Evolutionary conservation across 768 basidiomycete species (phyloP).

Genomic region (Rhizopogon sp.): DNA sequence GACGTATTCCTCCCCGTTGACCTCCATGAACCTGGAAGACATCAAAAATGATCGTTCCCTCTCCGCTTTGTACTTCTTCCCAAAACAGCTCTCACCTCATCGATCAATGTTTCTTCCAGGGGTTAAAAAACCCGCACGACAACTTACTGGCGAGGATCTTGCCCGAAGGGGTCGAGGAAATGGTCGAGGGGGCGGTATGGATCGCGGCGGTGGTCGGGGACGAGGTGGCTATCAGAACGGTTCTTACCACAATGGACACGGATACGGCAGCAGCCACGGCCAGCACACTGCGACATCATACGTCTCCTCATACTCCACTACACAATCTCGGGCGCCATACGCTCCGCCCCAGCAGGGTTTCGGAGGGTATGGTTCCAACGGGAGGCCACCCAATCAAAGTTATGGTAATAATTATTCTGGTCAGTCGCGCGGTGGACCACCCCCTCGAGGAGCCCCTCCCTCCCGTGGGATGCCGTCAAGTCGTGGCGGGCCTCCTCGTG

Average conservation of each 20-base stretch:
- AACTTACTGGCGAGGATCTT: constrained; percentile 67
- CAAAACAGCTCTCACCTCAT: constrained; percentile 81
- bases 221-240: constrained; percentile 24
- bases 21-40: constrained; percentile 58
- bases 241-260: constrained; percentile 12
- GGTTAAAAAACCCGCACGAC: constrained; percentile 49
- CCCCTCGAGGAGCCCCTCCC: constrained; percentile 4
- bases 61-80: constrained; percentile 86
- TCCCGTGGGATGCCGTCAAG: not conserved
- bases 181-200: constrained; percentile 38
- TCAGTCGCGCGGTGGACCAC: constrained; percentile 18
- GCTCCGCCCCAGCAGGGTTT: constrained; percentile 20
- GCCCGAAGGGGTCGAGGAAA: constrained; percentile 47
- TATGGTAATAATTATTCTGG: constrained; percentile 29
- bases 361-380: constrained; percentile 28
- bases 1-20: constrained; percentile 77
- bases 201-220: constrained; percentile 31
- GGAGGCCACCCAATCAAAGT: constrained; percentile 21
- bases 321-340: constrained; percentile 11
- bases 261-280: constrained; percentile 13
- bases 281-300: constrained; percentile 8
- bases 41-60: constrained; percentile 84
- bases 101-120: constrained; percentile 79
- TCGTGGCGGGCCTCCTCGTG: constrained; percentile 9
- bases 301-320: constrained; percentile 14